Evolutionary conservation across 148 eudicot species (phyloP), one percentile per base, ranked within the genome.

Genomic region (Drosera capensis): DNA sequence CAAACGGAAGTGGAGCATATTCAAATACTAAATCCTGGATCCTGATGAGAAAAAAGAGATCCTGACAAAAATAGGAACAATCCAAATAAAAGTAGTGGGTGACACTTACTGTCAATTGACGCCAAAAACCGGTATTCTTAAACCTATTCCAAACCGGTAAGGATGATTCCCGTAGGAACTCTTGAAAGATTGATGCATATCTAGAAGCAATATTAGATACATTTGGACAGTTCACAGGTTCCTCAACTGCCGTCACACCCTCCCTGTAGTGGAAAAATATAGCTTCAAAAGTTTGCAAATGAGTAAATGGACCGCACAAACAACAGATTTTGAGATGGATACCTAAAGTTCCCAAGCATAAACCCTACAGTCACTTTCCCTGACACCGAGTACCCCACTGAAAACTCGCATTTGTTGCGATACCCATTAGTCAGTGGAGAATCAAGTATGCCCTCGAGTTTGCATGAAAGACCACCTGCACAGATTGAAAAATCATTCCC

Each of bases 171-270:
- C 71, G 86, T 29, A 88, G 65, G 59, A 83, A 80, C 49, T 88
- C 78, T 59, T 83, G 96, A 76, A 88, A 77, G 47, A 83, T 45
- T 25, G 68, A 49, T 42, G 94, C 83, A 67, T 80, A 78, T 60
- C 66, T 74, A 57, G 90, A 70, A 24, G 83, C 73, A 70, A 74
- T 54, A 47, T 28, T 64, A 29, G 94, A 83, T 67, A 88, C 81
- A 71, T 88, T 88, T 24, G 83, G 92, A 55, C 96, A 88, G 55
- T 80, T 64, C 11, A 56, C 53, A 54, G 96, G 94, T 55, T 80
- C 96, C 69, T 88, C 82, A 67, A 88, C 86, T 49, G 96, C 94
- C 37, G 94, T 88, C 65, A 88, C 94, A 46, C 96, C 96, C 65
- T 83, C 94, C 78, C 96, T 88, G 56, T 52, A 57, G 25, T 17